Conservation (phyloP, 305 asterid species). For the Solanum aculeatissimum region DNA sequence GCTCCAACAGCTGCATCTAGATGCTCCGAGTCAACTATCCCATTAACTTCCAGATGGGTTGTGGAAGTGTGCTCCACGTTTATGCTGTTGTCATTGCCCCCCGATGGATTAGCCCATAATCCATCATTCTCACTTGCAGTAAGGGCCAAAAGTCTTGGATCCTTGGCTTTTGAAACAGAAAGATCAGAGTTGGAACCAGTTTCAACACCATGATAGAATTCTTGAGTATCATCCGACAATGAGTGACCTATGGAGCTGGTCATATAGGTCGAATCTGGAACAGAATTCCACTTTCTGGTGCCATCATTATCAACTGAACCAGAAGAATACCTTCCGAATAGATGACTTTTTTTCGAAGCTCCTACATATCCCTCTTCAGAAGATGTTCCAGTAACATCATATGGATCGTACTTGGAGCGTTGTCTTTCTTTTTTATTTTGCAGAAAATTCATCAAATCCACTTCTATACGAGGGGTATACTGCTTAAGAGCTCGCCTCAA, state of each 20-base stretch:
- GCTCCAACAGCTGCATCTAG: constrained; percentile 27
- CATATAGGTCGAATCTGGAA: constrained; percentile 44
- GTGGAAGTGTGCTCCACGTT: constrained; percentile 34
- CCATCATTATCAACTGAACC: constrained; percentile 88
- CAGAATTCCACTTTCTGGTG: constrained; percentile 85
- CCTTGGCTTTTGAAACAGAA: constrained; percentile 33
- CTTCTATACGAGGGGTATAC: constrained; percentile 98
- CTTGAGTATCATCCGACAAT: constrained; percentile 53
- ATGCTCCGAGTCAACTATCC: constrained; percentile 48
- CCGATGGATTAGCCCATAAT: constrained; percentile 21
- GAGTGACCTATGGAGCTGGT: constrained; percentile 37
- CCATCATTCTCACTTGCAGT: constrained; percentile 34
- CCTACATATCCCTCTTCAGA: constrained; percentile 88
- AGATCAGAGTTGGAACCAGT: constrained; percentile 40
- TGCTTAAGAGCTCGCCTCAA: constrained; percentile 94
- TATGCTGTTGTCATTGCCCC: constrained; percentile 24
- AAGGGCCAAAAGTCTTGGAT: constrained; percentile 36
- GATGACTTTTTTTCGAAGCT: constrained; percentile 50
- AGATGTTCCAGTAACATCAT: constrained; percentile 76
- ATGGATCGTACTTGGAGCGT: constrained; percentile 91
- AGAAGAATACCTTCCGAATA: constrained; percentile 80
- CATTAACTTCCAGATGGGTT: constrained; percentile 47
- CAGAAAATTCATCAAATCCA: constrained; percentile 85
- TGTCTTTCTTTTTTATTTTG: constrained; percentile 87
- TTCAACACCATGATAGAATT: constrained; percentile 32